Evolutionary conservation across 108 stramenopile species (phyloP), one percentile per base, ranked within the genome.

Genomic region (Schizochytrium sp.): DNA sequence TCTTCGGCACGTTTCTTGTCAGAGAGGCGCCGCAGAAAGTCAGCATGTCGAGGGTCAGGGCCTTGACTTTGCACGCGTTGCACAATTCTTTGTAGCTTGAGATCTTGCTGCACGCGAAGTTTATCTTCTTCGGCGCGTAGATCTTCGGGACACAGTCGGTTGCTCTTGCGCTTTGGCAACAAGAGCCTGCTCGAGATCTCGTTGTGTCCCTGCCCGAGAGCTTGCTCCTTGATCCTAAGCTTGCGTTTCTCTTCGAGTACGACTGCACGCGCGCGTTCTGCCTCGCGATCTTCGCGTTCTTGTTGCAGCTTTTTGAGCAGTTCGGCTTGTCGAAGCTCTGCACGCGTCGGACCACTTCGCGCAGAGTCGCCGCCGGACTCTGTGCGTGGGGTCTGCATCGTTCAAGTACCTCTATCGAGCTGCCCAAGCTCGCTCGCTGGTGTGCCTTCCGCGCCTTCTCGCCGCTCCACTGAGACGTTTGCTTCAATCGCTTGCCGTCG

Each of bases 21-120:
- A 1, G 76, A 12, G 19, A 83, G 76, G 23, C 28, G 19, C 6
- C 51, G 48, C n/a, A 83, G 76, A 34, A 53, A 83, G 8, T 47
- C 76, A 6, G 76, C 76, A 34, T 83, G 76, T 18, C 76, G 76
- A 34, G 76, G 76, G 23, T 83, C 76, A 12, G 76, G 76, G 76
- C 76, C 76, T 23, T 83, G 76, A 45, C 51, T 83, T 45, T 83
- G 76, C 10, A 83, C 76, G 12, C 51, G 45, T 47, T 53, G 76
- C n/a, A 83, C 76, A 53, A 83, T 83, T 28, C 48, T 12, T 34
- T 83, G 76, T 45, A 83, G n/a, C 6, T 12, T 6, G 48, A n/a
- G 45, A 12, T 47, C 51, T 18, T 53, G 44, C 23, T 83, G 48
- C 23, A 16, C 76, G 76, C 48, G 48, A 16, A 83, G 48, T 45